Conservation (phyloP, 306 rosid species). For the Myrica gale region DNA sequence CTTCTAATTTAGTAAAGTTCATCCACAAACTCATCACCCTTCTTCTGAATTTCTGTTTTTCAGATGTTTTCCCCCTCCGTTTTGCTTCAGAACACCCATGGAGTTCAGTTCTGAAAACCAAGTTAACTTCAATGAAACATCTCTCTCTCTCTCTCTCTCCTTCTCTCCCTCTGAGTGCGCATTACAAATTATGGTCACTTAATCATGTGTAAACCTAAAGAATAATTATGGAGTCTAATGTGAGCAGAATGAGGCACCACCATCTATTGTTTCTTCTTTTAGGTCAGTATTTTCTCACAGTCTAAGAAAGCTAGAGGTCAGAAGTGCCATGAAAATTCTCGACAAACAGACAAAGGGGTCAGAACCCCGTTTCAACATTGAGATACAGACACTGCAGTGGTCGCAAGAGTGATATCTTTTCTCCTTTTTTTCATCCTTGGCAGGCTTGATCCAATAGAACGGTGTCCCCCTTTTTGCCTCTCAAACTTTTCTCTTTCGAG, state of each 20-base stretch:
- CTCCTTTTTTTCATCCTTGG: slow-evolving; percentile 7
- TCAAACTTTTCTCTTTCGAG: slow-evolving; percentile 52
- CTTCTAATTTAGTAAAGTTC: not conserved
- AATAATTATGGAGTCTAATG: not conserved
- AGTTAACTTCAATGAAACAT: too few species aligned
- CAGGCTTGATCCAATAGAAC: slow-evolving; percentile 51
- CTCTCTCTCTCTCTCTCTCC: not conserved
- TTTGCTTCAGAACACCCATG: not conserved
- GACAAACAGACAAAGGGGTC: slow-evolving; percentile 71
- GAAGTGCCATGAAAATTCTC: slow-evolving; percentile 57
- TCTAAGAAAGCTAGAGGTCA: slow-evolving; percentile 26
- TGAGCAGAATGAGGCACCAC: not conserved
- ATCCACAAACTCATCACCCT: not conserved
- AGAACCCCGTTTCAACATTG: slow-evolving; percentile 43
- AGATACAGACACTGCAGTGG: slow-evolving; percentile 35
- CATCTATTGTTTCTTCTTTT: not conserved
- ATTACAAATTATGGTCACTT: not conserved
- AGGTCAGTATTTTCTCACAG: slow-evolving; percentile 27
- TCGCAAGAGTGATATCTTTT: slow-evolving; percentile 11
- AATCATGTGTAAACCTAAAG: not conserved
- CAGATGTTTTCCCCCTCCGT: not conserved
- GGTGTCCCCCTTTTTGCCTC: slow-evolving; percentile 45
- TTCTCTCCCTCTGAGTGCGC: not conserved
- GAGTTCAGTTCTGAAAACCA: not conserved
- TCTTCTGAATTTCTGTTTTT: not conserved